Percentiles rank a stretch among this genome's conserved stretches.
These are phyloP conservation scores for Backusella circina DNA, from an alignment of 192 early-diverging fungal species.

Conservation along the genomic window DNA sequence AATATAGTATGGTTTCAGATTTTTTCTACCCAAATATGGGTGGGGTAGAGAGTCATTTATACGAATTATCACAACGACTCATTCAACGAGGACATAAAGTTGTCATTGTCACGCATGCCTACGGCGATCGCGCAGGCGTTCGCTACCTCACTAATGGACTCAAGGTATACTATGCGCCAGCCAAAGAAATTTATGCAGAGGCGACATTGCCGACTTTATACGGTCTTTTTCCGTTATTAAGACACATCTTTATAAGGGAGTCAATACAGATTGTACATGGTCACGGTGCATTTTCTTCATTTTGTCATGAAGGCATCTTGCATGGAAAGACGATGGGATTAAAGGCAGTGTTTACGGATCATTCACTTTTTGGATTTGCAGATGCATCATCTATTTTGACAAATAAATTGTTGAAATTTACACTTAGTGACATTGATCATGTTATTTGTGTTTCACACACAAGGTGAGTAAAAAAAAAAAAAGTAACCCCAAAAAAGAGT, in stretches of 20 bases:
- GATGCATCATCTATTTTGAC: conserved; percentile 88
- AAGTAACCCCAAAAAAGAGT: background rate
- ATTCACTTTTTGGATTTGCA: conserved; percentile 96
- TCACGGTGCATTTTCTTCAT: conserved; percentile 90
- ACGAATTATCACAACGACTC: conserved; percentile 85
- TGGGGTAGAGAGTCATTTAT: conserved; percentile 93
- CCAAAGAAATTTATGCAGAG: conserved; percentile 78
- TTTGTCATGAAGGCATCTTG: conserved; percentile 94
- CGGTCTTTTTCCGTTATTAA: conserved; percentile 87
- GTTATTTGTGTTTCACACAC: conserved; percentile 99
- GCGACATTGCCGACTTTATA: conserved; percentile 90
- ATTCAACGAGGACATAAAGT: conserved; percentile 93
- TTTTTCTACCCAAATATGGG: conserved; percentile 98
- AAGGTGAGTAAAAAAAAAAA: conserved; percentile 44
- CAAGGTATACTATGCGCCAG: conserved; percentile 94
- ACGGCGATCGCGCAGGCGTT: conserved; percentile 77
- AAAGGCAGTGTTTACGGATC: conserved; percentile 93
- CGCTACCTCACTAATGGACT: conserved; percentile 89
- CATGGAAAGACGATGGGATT: conserved; percentile 96
- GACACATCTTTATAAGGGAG: conserved; percentile 89
- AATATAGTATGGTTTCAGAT: conserved; percentile 86
- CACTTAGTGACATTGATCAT: conserved; percentile 94
- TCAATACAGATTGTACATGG: conserved; percentile 94
- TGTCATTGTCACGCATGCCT: conserved; percentile 90
- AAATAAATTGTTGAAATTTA: conserved; percentile 97